Evolutionary conservation across 2,329 filamentous ascomycete species (phyloP), one percentile per base, ranked within the genome.

Genomic region (Fonsecaea monophora): DNA sequence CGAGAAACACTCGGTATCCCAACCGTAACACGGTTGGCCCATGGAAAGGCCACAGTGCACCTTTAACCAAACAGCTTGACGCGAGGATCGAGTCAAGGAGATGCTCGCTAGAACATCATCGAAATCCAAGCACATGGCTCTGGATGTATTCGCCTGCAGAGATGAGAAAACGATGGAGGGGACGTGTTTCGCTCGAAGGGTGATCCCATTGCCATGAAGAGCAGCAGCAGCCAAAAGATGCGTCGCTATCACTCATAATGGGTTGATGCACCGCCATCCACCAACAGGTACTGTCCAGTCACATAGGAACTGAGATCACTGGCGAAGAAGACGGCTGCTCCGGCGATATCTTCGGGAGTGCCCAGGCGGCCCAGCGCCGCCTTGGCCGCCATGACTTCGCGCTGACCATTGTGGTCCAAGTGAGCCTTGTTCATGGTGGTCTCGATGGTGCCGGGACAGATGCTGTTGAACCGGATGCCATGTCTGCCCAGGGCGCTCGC

Each of bases 291-390:
- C 34, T 79, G 73, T 0, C 81, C 82, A n/a, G 81, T 83, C 32
- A 83, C 73, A 77, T 78, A 83, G 38, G 71, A 72, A 4, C 79
- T 80, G 68, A 83, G 81, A 45, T 82, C 81, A 63, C 80, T 82
- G 1, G 80, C 80, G 58, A 84, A 70, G 65, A 81, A 81, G 12
- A 84, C 76, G 1, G 79, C 81, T 42, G 78, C 77, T 5, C 75
- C 70, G 0, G 78, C 77, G 57, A 80, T 73, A 54, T 80, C 77
- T 45, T 78, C 74, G 21, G 74, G 68, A 56, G 77, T 77, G 37
- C 75, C 78, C 69, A 80, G 78, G 13, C 62, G 59, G 35, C 62
- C 60, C 40, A 62, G 35, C 25, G 63, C 40, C 0, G 63, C n/a
- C 18, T 55, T 56, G 30, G 42, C n/a, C 15, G 56, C 38, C 66